phyloP scores from a whole-genome alignment of 2,329 filamentous ascomycete species.

The Alternaria rosae region DNA sequence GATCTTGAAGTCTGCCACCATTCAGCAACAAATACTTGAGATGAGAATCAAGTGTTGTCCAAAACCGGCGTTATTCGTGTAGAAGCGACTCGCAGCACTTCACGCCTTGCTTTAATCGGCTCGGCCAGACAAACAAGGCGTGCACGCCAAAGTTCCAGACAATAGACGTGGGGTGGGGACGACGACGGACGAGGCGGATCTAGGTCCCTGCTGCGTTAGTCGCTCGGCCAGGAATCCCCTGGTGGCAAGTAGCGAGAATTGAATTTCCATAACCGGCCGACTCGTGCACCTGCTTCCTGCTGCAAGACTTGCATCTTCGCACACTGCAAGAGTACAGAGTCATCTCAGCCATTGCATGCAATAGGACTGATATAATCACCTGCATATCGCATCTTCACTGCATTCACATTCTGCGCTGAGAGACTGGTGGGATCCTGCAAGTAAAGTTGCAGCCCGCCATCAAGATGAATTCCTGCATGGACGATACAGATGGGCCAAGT shows the following conservation, averaged over 20 bases:
- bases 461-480: slow-evolving; percentile 18
- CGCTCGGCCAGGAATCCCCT: slow-evolving; percentile 6
- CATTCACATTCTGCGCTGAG: slow-evolving; percentile 11
- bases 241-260: neutral
- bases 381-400: slow-evolving; percentile 10
- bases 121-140: neutral
- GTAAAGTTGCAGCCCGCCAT: slow-evolving; percentile 5
- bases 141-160: neutral
- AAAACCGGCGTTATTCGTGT: neutral
- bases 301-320: slow-evolving; percentile 1
- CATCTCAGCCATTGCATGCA: neutral
- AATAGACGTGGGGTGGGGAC: neutral
- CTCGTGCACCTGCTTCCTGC: neutral
- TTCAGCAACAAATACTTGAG: neutral
- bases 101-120: neutral
- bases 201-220: slow-evolving; percentile 6
- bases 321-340: neutral
- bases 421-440: slow-evolving; percentile 24
- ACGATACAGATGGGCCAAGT: slow-evolving; percentile 17
- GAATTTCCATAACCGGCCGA: slow-evolving; percentile 1
- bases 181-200: neutral
- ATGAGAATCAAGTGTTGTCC: neutral
- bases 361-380: neutral
- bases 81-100: neutral
- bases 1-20: neutral